Evolutionary conservation across 805 yeast genomes (phyloP), one percentile per base, ranked within the genome.

Genomic region (Zygotorulaspora chibaensis): DNA sequence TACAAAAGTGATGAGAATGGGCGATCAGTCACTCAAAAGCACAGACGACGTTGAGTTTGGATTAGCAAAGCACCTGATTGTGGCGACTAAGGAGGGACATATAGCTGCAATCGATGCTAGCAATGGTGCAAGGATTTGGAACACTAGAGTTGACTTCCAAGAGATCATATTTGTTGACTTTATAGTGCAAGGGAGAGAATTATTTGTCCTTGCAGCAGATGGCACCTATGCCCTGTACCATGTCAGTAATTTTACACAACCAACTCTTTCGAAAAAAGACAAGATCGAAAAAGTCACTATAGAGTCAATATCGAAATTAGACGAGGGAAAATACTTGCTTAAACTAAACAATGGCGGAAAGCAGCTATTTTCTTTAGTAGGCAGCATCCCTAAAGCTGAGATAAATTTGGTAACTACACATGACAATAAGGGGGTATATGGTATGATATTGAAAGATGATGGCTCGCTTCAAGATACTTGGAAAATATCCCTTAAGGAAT

Each of bases 81-180:
- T 69, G 0, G 67, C 73, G 2, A 71, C 79, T 0, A 54, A 58
- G 10, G 58, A 58, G 37, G 75, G 76, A 4, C 67, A 66, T 38
- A 40, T 81, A 1, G 60, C 72, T 8, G 79, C 77, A 1, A 57
- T 77, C 13, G 69, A 74, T 47, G 58, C 76, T 1, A 53, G 61
- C 5, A 62, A 70, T 41, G 76, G 77, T 15, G 53, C 61, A 12
- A 29, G 43, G 17, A 52, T 62, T 6, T 80, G 83, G 84, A 54
- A 45, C 3, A 50, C 63, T 20, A 51, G 58, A 20, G 50, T 65
- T n/a, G 51, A 48, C 6, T 43, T 55, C 20, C 36, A 38, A 8
- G 58, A 58, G 20, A 55, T 67, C 28, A 35, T 54, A 7, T 45
- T 47, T 0, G 9, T 69, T 15, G 60, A 63, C 15, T 57, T 45